Conservation (phyloP, 805 yeast genomes). For the Candida rishiriensis region DNA sequence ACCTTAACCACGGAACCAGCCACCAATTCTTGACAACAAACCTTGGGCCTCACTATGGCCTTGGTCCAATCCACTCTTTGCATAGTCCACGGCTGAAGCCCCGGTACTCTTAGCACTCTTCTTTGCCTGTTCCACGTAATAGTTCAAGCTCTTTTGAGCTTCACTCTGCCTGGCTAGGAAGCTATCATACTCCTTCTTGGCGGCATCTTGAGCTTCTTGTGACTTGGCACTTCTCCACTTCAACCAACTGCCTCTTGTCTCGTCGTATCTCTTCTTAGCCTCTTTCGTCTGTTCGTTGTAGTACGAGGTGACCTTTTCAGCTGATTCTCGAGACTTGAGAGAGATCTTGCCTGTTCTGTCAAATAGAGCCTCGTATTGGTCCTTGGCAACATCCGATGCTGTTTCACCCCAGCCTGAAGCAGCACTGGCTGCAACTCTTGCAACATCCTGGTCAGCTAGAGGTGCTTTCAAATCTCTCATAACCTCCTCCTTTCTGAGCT, state of each 20-base stretch:
- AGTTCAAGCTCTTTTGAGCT: conserved; percentile 19
- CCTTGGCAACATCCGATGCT: conserved; percentile 40
- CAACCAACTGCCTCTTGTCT: conserved; percentile 26
- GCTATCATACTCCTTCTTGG: conserved; percentile 21
- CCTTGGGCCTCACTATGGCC: conserved; percentile 21
- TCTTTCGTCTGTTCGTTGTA: conserved; percentile 19
- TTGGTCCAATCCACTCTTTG: conserved; percentile 13
- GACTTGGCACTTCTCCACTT: conserved; percentile 28
- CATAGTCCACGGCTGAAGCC: conserved; percentile 10
- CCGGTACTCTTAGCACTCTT: conserved; percentile 6
- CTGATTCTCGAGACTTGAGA: conserved; percentile 18
- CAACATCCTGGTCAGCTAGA: conserved; percentile 28
- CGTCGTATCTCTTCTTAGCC: conserved; percentile 25
- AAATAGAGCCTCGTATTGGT: conserved; percentile 31
- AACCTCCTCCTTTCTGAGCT: conserved; percentile 10
- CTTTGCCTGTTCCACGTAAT: conserved; percentile 9
- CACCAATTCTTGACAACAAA: conserved; percentile 13
- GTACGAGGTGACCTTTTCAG: conserved; percentile 18
- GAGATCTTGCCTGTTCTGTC: conserved; percentile 19
- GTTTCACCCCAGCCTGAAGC: conserved; percentile 44
- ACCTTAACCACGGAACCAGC: conserved; percentile 18
- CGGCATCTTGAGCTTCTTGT: conserved; percentile 24
- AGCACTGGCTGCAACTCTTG: conserved; percentile 31
- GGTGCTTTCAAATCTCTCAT: conserved; percentile 15
- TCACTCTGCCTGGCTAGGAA: conserved; percentile 17